Evolutionary conservation across 768 basidiomycete species (phyloP), one percentile per base, ranked within the genome.

Genomic region (Amyloporia xantha): DNA sequence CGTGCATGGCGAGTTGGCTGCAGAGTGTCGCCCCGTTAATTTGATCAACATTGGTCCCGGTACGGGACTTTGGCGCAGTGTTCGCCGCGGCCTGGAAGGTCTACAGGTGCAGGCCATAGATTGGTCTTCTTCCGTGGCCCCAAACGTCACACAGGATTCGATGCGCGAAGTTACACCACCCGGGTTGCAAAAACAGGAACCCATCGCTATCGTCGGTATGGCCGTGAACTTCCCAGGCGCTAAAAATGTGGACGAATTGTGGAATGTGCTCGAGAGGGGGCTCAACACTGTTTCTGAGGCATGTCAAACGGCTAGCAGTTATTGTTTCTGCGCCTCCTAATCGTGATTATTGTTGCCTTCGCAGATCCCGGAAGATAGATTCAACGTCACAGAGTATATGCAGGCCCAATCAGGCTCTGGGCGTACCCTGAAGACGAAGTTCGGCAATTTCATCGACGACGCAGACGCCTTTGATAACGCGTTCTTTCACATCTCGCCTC

Each of bases 191-290:
- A 25, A 17, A 7, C 40, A 43, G n/a, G 48, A 49, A 23, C 48
- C 79, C 2, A 77, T 88, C 41, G 86, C 86, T 0, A 77, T 87
- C 48, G 68, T 86, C 41, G 86, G 86, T 7, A 85, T 86, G 82
- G 79, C 83, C 1, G 70, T 79, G 36, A 76, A 67, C 30, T 60
- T 73, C 20, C 74, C 74, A n/a, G 78, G 82, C 2, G 82, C 83
- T 2, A 54, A 65, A 1, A 69, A 72, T 55, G 54, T 65, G 2
- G 61, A 65, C 5, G 63, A 72, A 46, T 66, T 88, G 2, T 86
- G 86, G 86, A 64, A 75, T 9, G 23, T 85, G 4, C 71, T 88
- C 4, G 68, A 77, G 57, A 59, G 72, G 37, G 82, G 83, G 13
- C 58, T 71, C 27, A 79, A 77, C 59, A 84, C 79, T 0, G 55